Base-by-base conservation (phyloP, 2,329 filamentous ascomycete genomes). In the Arthrobotrys sphaeroides region DNA sequence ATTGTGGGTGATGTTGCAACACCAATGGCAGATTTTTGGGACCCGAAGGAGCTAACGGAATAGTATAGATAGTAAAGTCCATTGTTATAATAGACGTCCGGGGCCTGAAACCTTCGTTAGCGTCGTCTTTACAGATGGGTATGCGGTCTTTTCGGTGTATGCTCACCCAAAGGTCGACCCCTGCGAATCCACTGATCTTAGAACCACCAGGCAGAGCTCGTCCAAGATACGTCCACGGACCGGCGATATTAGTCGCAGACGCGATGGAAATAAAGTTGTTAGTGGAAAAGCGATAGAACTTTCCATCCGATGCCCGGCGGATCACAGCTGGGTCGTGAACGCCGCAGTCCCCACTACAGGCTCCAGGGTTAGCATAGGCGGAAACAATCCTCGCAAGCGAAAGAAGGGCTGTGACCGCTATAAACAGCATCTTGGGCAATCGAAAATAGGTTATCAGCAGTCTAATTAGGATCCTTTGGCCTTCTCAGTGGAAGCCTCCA, bases 61-160 rank as follows among this genome's bases (percentile, higher is more conserved):
- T 91, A 90, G 84, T 89, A 90, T n/a, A 88, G 81, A 78, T 90
- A 86, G 82, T 90, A 91, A 0, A 84, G 83, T 64, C 82, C 83
- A 76, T 86, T 86, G n/a, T 91, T 84, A 13, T 86, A 82, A 16
- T 83, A 81, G 12, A 89, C 86, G 77, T 91, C 89, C 0, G 90
- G 90, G 1, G 90, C 90, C 88, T 89, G 40, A 31, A 36, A 51
- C 33, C 53, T 6, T 6, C 10, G n/a, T 55, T 22, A 18, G 6
- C 13, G 10, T 36, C 9, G 24, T 47, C 26, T 22, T 16, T 18
- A 36, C n/a, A 16, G 9, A 16, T 28, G 5, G 18, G 2, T 18
- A 33, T 13, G 1, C 31, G 12, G 18, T 10, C 26, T 0, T 20
- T 31, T 13, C 16, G 26, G 38, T 16, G 3, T 7, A 13, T 24